A percentile compares a stretch with the other conserved stretches of the same genome.
Conservation (phyloP, 495 filamentous ascomycete genomes). For the Evansstolkia leycettana region DNA sequence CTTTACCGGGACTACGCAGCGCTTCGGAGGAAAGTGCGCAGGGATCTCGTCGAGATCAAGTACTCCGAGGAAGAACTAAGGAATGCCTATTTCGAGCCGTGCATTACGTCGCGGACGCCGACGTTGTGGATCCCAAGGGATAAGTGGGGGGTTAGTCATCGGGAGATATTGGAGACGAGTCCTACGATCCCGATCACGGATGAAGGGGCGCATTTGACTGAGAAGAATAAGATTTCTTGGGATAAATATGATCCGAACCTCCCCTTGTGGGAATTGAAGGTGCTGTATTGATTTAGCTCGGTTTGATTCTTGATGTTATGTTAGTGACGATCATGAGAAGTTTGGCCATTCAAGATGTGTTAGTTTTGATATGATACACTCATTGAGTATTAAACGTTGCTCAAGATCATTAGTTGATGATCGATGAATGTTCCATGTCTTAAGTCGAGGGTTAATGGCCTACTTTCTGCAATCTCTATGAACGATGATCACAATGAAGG, state of each 20-base stretch:
- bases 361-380: not conserved
- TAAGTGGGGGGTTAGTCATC: slow-evolving; percentile 46
- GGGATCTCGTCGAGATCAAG: slow-evolving; percentile 33
- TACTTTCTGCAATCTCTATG: not conserved
- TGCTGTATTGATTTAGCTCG: slow-evolving; percentile 17
- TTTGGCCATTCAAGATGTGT: not conserved
- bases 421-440: not conserved
- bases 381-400: not conserved
- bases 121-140: slow-evolving; percentile 62
- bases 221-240: slow-evolving; percentile 49
- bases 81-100: slow-evolving; percentile 56
- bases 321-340: not conserved
- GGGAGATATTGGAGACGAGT: slow-evolving; percentile 49
- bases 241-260: slow-evolving; percentile 33
- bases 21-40: slow-evolving; percentile 58
- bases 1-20: slow-evolving; percentile 56
- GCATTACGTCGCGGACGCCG: slow-evolving; percentile 45
- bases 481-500: not conserved
- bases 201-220: slow-evolving; percentile 51
- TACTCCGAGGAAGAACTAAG: slow-evolving; percentile 43
- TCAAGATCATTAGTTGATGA: not conserved
- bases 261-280: slow-evolving; percentile 27
- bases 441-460: not conserved
- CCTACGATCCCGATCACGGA: slow-evolving; percentile 45
- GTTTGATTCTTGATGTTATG: not conserved